Conservation (phyloP, 139 green algal species). For the Picochlorum sp. region DNA sequence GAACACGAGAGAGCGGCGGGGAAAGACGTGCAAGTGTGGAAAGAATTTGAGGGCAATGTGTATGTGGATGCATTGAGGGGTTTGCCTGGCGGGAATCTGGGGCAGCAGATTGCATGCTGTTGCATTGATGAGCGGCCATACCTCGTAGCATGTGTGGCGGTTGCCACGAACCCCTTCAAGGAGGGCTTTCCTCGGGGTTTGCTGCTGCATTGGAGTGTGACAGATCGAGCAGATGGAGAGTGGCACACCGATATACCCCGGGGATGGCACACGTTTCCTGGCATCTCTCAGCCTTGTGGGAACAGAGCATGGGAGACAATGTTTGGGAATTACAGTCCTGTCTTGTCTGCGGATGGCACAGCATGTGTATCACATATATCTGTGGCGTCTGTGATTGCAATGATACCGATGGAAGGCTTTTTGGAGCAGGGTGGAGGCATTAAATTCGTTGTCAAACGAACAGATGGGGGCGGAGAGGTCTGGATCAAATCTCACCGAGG, state of each 20-base stretch:
- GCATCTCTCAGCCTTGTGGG: slow-evolving; percentile 13
- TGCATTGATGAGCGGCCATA: background rate
- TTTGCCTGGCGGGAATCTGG: slow-evolving; percentile 5
- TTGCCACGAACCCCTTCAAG: slow-evolving; percentile 6
- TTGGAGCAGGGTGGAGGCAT: slow-evolving; percentile 15
- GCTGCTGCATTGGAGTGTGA: slow-evolving; percentile 28
- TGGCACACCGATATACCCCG: slow-evolving; percentile 15
- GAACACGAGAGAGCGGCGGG: background rate
- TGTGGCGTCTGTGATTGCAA: slow-evolving; percentile 19
- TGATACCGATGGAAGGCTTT: slow-evolving; percentile 19
- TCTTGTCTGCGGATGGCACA: slow-evolving; percentile 5
- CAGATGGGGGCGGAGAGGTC: slow-evolving; percentile 19
- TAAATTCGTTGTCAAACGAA: slow-evolving; percentile 29
- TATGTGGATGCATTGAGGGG: slow-evolving; percentile 2
- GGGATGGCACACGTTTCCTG: slow-evolving; percentile 23
- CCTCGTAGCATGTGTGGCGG: slow-evolving; percentile 1
- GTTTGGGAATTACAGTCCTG: slow-evolving; percentile 11
- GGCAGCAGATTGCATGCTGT: slow-evolving; percentile 13
- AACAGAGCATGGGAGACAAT: slow-evolving; percentile 21
- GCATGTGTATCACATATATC: background rate
- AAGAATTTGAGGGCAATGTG: background rate
- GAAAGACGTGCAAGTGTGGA: background rate
- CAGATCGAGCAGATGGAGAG: background rate
- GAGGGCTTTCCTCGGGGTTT: slow-evolving; percentile 15
- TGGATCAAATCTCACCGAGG: slow-evolving; percentile 27